Base-by-base conservation (phyloP, 441 rosid genomes). In the Gossypium davidsonii region DNA sequence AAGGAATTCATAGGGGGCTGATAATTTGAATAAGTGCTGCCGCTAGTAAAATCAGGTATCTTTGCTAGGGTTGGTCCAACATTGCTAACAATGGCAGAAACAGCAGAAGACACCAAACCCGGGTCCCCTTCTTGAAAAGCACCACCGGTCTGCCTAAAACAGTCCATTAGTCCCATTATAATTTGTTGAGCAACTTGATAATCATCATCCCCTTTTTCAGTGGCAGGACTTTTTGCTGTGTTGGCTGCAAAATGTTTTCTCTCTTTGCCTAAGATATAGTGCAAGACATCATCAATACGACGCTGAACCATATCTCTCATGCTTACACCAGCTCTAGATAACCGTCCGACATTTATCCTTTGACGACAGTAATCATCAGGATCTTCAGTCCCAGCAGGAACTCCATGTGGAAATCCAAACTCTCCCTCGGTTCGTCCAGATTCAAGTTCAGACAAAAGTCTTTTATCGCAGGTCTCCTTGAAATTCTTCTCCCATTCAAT, bases 121-220 rank as follows among this genome's bases (percentile, higher is more conserved):
- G 99, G 99, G 72, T 96, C 99, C 25, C 99, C 97, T 83, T 93
- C 99, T 74, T 96, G 99, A 60, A 93, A 92, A 79, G 98, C 98
- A 79, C 99, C 98, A 48, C 96, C 97, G 26, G 92, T 92, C 83
- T 93, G 97, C 79, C 83, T 85, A 71, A 96, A 86, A 79, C 94
- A 89, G 1, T 92, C 97, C 97, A 86, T 80, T 51, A 96, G 77
- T 64, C 85, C 98, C 73, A 81, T 69, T 76, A 90, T 83, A 76
- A 93, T 89, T 78, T 88, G 93, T 74, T 96, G 97, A 64, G 98
- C 94, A 67, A 85, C 83, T 82, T 86, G 96, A 85, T 82, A 88
- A 62, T 85, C 97, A 66, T 89, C 91, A 61, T 91, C 92, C 63
- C 83, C 84, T 71, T 88, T 93, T 74, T 90, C 97, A 70, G 81